Conservation (phyloP, 2,329 filamentous ascomycete genomes). For the Westerdykella aurantiaca region DNA sequence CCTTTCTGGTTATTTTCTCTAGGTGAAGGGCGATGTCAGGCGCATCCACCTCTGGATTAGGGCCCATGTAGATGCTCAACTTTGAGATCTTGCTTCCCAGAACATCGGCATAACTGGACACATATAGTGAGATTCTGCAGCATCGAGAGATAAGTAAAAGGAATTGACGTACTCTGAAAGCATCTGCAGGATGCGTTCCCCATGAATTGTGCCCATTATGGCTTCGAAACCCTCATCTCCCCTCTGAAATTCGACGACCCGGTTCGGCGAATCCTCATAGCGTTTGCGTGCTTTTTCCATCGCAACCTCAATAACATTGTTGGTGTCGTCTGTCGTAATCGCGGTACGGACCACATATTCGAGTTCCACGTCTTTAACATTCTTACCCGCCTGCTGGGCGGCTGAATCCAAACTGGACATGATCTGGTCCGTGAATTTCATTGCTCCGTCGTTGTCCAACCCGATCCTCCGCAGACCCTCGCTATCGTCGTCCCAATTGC, state of each 20-base stretch:
- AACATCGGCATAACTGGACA: too few relatives aligned
- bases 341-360: background rate
- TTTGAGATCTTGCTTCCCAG: too few relatives aligned
- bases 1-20: too few relatives aligned
- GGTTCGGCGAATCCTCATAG: background rate
- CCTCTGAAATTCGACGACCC: background rate
- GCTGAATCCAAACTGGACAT: background rate
- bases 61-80: too few relatives aligned
- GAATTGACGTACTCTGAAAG: constrained; percentile 1
- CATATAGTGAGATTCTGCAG: too few relatives aligned
- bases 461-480: too few relatives aligned
- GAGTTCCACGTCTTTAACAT: background rate
- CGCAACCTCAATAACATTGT: constrained; percentile 1
- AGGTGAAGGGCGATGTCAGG: too few relatives aligned
- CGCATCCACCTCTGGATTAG: too few relatives aligned
- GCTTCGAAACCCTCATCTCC: constrained; percentile 1
- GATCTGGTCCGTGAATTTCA: too few relatives aligned
- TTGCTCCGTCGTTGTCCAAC: too few relatives aligned
- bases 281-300: background rate
- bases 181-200: constrained; percentile 1
- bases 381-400: background rate
- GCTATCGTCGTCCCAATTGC: too few relatives aligned
- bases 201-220: constrained; percentile 2
- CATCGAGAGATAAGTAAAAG: too few relatives aligned
- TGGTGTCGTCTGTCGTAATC: constrained; percentile 1